Conservation (phyloP, 495 filamentous ascomycete species). For the Parachaetomium inaequale region DNA sequence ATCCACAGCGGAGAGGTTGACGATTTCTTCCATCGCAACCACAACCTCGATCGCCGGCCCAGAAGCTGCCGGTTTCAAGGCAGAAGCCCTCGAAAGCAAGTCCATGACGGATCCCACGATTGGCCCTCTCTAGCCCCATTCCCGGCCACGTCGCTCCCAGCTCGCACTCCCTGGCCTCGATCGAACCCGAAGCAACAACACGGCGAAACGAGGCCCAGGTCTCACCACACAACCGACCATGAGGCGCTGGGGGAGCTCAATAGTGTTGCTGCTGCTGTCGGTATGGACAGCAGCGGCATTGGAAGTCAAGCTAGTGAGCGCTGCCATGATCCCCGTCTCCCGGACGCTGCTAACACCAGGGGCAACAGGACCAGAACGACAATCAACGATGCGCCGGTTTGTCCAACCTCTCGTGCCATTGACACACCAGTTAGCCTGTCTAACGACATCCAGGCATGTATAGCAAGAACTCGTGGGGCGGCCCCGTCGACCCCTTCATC, state of each 20-base stretch:
- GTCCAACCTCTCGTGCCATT: constrained; percentile 9
- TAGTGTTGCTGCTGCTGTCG: constrained; percentile 49
- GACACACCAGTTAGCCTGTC: constrained; percentile 4
- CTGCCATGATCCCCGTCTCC: neutral
- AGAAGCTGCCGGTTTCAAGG: neutral
- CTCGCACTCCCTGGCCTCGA: neutral
- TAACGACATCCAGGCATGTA: constrained; percentile 73
- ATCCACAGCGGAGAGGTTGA: neutral
- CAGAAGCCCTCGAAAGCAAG: neutral
- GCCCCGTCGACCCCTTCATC: constrained; percentile 84
- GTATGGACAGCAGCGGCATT: constrained; percentile 58
- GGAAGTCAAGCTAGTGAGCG: constrained; percentile 53
- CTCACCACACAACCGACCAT: constrained; percentile 30
- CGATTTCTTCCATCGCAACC: neutral
- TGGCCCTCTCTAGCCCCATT: neutral
- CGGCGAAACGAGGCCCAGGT: neutral
- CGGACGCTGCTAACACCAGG: neutral
- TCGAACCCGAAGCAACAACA: neutral
- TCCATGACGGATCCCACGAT: constrained; percentile 1
- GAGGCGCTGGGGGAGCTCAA: constrained; percentile 39
- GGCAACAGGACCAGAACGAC: constrained; percentile 64
- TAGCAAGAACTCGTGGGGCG: constrained; percentile 83
- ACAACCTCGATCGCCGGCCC: neutral
- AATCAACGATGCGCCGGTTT: constrained; percentile 75
- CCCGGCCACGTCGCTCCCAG: constrained; percentile 11